Base-by-base conservation (phyloP, 148 eudicot species). In the Nepenthes gracilis region DNA sequence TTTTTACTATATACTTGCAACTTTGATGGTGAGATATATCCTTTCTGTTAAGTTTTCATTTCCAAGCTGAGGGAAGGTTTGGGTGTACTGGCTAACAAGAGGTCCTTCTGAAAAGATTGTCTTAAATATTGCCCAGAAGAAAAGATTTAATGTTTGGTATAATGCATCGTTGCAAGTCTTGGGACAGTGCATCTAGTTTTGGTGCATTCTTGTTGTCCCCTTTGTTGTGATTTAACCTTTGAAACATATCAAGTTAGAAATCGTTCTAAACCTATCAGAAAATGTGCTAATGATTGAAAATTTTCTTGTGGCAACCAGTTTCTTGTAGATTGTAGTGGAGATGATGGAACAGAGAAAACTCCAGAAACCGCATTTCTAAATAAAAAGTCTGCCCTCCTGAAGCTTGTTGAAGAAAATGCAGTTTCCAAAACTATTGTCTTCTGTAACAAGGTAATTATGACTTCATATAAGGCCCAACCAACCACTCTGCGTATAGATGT, bases 301-400 rank as follows among this genome's bases (percentile, higher is more conserved):
- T 36, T 63, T n/a, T 12, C 10, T 57, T 51, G 54, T 67, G 47
- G 2, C 34, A 47, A 33, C 47, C 80, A 93, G 98, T 72, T 88
- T 73, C 88, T 88, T 64, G 77, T 93, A 51, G 98, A 93, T 75
- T 93, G 98, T 76, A 93, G 98, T 71, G 98, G 98, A 56, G 83
- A 80, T 55, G 95, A 82, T 12, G 80, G 72, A 56, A 64, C 80
- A 43, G 98, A 84, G 62, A 93, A 76, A 67, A 85, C 78, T 62
- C 95, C 95, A 5, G 98, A 86, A 56, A 79, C 96, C 48, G 98
- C 98, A 59, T 93, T 93, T 78, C 54, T 69, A 34, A 93, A 93
- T 75, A 93, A 93, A 63, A 88, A 79, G 74, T 74, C 85, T 50
- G 91, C 98, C 49, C 91, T 93, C 65, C 75, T 93, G 71, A 78